Base-by-base conservation (phyloP, 2,329 filamentous ascomycete genomes). In the Botrytis hyacinthi region DNA sequence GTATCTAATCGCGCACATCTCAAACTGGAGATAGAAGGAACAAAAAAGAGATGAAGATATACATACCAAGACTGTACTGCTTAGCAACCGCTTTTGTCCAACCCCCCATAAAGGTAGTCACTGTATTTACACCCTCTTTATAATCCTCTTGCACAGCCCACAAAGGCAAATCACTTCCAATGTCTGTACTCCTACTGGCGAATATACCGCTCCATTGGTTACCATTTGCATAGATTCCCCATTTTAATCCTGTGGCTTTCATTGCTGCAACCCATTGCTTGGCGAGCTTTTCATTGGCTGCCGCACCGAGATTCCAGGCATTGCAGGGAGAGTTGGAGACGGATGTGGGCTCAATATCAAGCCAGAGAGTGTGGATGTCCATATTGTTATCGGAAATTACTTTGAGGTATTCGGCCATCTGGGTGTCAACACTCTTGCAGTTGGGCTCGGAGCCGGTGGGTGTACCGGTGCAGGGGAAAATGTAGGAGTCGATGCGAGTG, bases 161-260 rank as follows among this genome's bases (percentile, higher is more conserved):
- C 32, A 79, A 75, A 9, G 78, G 78, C 2, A 79, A 70, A 48
- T 78, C 72, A 48, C 76, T 78, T 12, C 74, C 78, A 35, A 79
- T 75, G 65, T 79, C 75, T 20, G 77, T 76, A 5, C 71, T 71
- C n/a, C 76, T 70, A 2, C 73, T 74, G 1, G 75, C 68, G 54
- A 79, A 79, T 75, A 79, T 79, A 0, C 65, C 59, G 2, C 74
- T 76, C 78, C 78, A 79, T 76, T 79, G 77, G 70, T 78, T 78
- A 12, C 78, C 76, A 73, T 79, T 79, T 6, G 76, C 78, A 76
- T 79, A 79, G 46, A 79, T 76, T 7, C 78, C 78, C 78, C 77
- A 79, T 1, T 72, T 74, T 22, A 70, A 71, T 6, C 74, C 75
- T n/a, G 73, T 78, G 0, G 60, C 73, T 48, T 76, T 69, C 8